Evolutionary conservation across 148 eudicot species (phyloP).

Genomic region (Limonium bicolor): DNA sequence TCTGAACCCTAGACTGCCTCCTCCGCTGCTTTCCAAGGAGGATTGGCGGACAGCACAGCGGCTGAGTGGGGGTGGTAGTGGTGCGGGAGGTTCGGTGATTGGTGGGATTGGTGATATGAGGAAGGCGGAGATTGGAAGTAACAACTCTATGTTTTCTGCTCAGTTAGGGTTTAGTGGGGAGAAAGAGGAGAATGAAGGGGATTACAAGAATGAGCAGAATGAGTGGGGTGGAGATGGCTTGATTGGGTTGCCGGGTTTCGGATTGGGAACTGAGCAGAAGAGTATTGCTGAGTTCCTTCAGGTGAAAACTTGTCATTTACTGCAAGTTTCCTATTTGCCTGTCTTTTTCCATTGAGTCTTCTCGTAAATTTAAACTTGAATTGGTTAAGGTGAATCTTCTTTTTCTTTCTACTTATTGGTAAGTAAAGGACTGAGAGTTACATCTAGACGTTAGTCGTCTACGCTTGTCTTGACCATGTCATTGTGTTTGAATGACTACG

Average conservation of each 20-base stretch:
- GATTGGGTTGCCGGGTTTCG: slow-evolving; percentile 66
- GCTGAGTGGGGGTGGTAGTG: slow-evolving; percentile 13
- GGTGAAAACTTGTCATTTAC: no score
- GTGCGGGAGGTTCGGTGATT: slow-evolving; percentile 15
- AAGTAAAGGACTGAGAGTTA: no score
- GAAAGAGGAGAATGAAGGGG: slow-evolving; percentile 15
- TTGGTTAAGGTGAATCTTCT: no score
- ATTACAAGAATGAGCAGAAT: slow-evolving; percentile 11
- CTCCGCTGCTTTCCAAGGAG: slow-evolving; percentile 49
- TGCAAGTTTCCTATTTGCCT: no score
- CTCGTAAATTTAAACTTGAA: neutral
- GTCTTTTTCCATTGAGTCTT: no score
- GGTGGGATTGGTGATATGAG: slow-evolving; percentile 61
- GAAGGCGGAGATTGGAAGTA: slow-evolving; percentile 13
- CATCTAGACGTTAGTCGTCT: no score
- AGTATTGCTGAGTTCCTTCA: slow-evolving; percentile 71
- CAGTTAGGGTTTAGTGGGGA: slow-evolving; percentile 16
- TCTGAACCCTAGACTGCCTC: slow-evolving; percentile 50
- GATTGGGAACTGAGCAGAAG: slow-evolving; percentile 55
- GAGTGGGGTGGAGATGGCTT: slow-evolving; percentile 70
- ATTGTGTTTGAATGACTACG: no score
- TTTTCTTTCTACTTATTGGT: no score
- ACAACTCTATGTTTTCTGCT: slow-evolving; percentile 12
- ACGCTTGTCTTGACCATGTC: no score
- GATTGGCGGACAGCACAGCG: slow-evolving; percentile 54